phyloP scores from a whole-genome alignment of 2,329 filamentous ascomycete genomes.

The Fusarium sp. region DNA sequence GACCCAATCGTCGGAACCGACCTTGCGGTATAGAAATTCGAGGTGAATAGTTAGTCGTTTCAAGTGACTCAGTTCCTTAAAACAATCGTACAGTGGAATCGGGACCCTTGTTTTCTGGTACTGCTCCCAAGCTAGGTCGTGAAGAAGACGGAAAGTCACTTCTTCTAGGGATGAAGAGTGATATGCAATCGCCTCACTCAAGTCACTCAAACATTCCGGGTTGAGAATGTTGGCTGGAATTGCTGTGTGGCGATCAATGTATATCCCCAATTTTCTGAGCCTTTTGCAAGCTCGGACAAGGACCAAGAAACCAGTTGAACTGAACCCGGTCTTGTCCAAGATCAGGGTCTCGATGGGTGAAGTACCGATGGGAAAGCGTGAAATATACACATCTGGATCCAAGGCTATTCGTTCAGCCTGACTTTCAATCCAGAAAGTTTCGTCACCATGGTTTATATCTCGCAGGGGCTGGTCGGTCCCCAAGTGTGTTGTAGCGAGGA shows the following conservation, averaged over 20 bases:
- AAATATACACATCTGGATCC: not conserved
- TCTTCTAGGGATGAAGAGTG: not conserved
- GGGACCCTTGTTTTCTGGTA: not conserved
- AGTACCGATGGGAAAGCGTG: not conserved
- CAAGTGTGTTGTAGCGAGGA: accelerated
- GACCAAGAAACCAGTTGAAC: not conserved
- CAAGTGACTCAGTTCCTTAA: not conserved
- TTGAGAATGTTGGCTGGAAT: not conserved
- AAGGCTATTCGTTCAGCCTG: accelerated
- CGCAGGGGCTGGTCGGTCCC: no score
- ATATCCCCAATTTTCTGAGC: not conserved
- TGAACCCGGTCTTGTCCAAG: not conserved
- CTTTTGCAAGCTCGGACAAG: not conserved
- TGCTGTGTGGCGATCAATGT: not conserved
- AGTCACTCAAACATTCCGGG: not conserved
- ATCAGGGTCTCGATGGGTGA: not conserved
- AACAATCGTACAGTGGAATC: not conserved
- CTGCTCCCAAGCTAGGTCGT: not conserved
- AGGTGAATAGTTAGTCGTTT: not conserved
- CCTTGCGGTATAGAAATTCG: not conserved
- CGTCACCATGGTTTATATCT: no score
- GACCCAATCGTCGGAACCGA: not conserved
- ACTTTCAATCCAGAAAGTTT: no score
- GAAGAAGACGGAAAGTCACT: not conserved
- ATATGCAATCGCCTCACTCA: not conserved